A percentile compares a stretch with the other conserved stretches of the same genome.
phyloP scores from a whole-genome alignment of 192 early-diverging fungal species.

The Backusella liffmaniae region DNA sequence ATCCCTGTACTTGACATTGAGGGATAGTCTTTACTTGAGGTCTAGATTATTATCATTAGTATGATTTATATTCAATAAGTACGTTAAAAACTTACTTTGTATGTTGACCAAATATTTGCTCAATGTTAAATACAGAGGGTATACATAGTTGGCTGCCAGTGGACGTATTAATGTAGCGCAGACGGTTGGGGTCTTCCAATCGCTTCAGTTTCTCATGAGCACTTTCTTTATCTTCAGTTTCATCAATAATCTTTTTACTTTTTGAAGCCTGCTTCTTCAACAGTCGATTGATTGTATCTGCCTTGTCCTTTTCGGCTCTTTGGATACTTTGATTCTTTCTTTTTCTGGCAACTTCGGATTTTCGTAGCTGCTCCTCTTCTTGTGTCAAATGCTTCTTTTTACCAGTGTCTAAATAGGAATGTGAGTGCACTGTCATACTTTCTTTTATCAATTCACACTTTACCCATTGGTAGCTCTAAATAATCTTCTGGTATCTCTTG shows the following conservation, averaged over 20 bases:
- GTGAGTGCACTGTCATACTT: no score
- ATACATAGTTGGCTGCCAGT: constrained; percentile 7
- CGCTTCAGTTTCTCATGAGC: constrained; percentile 3
- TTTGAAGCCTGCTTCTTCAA: constrained; percentile 81
- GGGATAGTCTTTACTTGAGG: neutral
- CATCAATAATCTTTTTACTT: constrained; percentile 51
- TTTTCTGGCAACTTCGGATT: constrained; percentile 71
- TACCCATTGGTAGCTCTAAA: constrained; percentile 68
- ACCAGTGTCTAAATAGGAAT: constrained; percentile 49
- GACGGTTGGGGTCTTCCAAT: constrained; percentile 13
- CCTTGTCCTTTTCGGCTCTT: constrained; percentile 72
- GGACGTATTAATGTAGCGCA: constrained; percentile 13
- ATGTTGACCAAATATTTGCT: constrained; percentile 13
- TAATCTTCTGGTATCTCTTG: constrained; percentile 57
- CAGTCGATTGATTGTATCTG: constrained; percentile 77
- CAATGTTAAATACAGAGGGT: constrained; percentile 16
- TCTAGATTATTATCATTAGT: neutral
- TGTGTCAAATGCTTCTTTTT: constrained; percentile 62
- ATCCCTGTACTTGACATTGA: constrained; percentile 24
- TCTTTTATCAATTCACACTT: neutral
- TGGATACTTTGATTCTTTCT: constrained; percentile 80
- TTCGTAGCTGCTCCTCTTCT: constrained; percentile 68
- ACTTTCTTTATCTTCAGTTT: constrained; percentile 28
- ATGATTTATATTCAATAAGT: neutral
- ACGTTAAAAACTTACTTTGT: neutral